These are phyloP conservation scores for Nannizzia gypsea DNA, from an alignment of 2,329 filamentous ascomycete species.

Conservation along the genomic window DNA sequence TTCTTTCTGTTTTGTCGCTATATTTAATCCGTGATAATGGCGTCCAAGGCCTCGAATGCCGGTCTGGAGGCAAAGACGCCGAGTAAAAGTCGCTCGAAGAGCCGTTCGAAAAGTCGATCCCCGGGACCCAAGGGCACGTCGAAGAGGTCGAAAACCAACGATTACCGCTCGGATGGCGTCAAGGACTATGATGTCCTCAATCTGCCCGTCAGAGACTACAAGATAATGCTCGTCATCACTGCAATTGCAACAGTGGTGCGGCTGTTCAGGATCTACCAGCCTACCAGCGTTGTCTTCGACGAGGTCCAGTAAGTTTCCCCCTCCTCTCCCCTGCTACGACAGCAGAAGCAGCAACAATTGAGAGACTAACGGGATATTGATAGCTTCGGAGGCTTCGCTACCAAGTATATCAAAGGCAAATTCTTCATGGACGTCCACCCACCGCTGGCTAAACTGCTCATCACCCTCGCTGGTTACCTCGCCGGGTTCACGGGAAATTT, in stretches of 20 bases:
- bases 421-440: conserved; percentile 99
- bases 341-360: background rate
- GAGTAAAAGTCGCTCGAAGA: conserved; percentile 25
- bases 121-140: conserved; percentile 29
- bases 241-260: conserved; percentile 67
- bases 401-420: conserved; percentile 96
- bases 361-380: conserved; percentile 7
- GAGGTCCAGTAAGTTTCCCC: conserved; percentile 76
- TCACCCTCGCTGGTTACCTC: conserved; percentile 86
- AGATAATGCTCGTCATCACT: conserved; percentile 60
- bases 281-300: conserved; percentile 93
- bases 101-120: conserved; percentile 30
- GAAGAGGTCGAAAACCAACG: conserved; percentile 22
- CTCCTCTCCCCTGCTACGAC: background rate
- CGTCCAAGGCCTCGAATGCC: conserved; percentile 19
- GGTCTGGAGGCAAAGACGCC: conserved; percentile 28
- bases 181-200: conserved; percentile 85
- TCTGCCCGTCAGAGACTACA: conserved; percentile 72
- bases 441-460: conserved; percentile 88
- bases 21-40: conserved; percentile 15
- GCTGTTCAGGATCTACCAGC: conserved; percentile 91
- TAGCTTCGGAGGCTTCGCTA: conserved; percentile 94
- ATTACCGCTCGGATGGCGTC: conserved; percentile 44
- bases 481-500: conserved; percentile 92
- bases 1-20: background rate